Evolutionary conservation across 305 asterid species (phyloP), one percentile per base, ranked within the genome.

Genomic region (Fraxinus nigra): DNA sequence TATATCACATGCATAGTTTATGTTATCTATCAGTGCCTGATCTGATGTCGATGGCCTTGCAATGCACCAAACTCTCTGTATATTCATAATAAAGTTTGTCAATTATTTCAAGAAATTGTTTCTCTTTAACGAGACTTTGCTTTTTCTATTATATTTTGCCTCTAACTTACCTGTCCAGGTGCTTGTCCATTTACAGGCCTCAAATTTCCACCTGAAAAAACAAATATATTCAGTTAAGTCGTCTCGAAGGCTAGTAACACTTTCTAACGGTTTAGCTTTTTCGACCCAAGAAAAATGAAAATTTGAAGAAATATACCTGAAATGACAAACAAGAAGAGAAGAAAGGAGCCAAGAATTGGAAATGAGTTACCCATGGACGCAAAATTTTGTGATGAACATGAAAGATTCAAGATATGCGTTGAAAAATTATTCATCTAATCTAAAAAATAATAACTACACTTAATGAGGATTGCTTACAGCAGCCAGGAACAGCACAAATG

Each of bases 1-100:
- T 24, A 24, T 5, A n/a, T 43, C 76, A n/a, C 89, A 86, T 3
- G 85, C 87, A 79, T 61, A 86, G 61, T 87, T 77, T 54, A 88
- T 79, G 61, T 77, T 87, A 7, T 85, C 86, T 54, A 38, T 73
- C 35, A 88, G 79, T 37, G 48, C 40, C 40, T 74, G 65, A 10
- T 88, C 85, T 11, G 85, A 35, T 3, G 88, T 28, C 18, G 86
- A 85, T 0, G 91, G 89, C 74, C 79, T 76, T 24, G 91, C 32
- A 18, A 83, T 77, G 80, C 89, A 88, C 88, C 89, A 85, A 1
- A 84, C 70, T 63, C 84, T 84, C 85, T 87, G 82, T 20, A 59
- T 4, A n/a, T 28, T 20, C 48, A 30, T 7, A 20, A 14, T 14
- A 30, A 22, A 51, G 3, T 38, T 38, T 38, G 11, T 9, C 46